A percentile compares a stretch with the other conserved stretches of the same genome.
phyloP scores from a whole-genome alignment of 768 basidiomycete genomes.

The Xerocomus potaroensis region DNA sequence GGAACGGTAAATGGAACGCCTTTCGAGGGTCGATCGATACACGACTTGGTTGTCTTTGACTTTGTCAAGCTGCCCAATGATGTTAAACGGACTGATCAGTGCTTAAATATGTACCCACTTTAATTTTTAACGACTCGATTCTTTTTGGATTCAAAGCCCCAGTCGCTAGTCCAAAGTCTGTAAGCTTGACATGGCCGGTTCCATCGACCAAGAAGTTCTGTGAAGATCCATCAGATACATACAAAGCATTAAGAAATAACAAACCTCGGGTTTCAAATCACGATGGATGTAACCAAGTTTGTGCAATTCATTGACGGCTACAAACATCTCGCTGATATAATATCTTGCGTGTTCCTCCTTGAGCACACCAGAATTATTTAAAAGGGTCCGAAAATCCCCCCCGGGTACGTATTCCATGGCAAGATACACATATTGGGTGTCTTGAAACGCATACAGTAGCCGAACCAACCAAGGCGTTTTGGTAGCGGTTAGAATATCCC shows the following conservation, averaged over 20 bases:
- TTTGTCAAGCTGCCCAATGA: constrained; percentile 71
- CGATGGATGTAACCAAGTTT: constrained; percentile 98
- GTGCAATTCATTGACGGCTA: constrained; percentile 88
- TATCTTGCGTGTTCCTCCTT: constrained; percentile 97
- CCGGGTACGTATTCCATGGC: constrained; percentile 99
- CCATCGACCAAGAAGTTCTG: constrained; percentile 97
- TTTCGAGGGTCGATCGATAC: constrained; percentile 88
- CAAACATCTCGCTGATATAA: constrained; percentile 98
- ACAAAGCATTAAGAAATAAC: constrained; percentile 12
- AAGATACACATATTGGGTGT: constrained; percentile 84
- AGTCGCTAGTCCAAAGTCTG: constrained; percentile 96
- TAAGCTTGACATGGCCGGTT: constrained; percentile 94
- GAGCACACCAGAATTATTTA: constrained; percentile 96
- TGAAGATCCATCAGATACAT: not conserved
- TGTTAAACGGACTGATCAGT: constrained; percentile 1
- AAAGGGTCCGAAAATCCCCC: constrained; percentile 94
- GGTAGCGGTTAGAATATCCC: constrained; percentile 95
- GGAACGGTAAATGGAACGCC: constrained; percentile 91
- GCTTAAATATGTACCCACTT: constrained; percentile 43
- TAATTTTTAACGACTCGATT: constrained; percentile 92
- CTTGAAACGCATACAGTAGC: constrained; percentile 96
- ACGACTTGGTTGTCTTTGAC: constrained; percentile 91
- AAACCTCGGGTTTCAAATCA: constrained; percentile 94
- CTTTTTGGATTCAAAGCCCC: constrained; percentile 92
- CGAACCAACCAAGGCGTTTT: constrained; percentile 97